Conservation (phyloP, 331 rosid species). For the Quercus tomentella region DNA sequence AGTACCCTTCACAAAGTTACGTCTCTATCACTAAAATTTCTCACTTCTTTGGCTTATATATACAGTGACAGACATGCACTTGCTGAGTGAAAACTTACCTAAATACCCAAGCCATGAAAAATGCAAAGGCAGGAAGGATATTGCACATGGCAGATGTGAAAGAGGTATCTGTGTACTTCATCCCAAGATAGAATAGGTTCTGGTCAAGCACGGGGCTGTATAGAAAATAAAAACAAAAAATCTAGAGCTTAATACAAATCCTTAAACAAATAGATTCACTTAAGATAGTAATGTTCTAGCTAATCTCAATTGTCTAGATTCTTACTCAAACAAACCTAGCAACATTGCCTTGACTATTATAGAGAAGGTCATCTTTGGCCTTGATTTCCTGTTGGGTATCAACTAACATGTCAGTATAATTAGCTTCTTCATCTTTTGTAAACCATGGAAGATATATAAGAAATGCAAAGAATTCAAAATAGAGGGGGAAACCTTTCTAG, state of each 20-base stretch:
- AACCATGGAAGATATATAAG: background rate
- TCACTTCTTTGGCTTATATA: background rate
- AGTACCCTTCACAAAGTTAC: background rate
- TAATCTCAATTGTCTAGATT: background rate
- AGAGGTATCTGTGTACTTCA: slow-evolving; percentile 14
- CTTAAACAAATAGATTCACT: background rate
- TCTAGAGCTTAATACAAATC: background rate
- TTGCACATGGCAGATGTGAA: slow-evolving; percentile 31
- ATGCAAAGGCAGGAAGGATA: slow-evolving; percentile 19
- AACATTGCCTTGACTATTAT: slow-evolving; percentile 8
- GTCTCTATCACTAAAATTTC: background rate
- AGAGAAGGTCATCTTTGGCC: slow-evolving; percentile 25
- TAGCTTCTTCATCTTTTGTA: background rate
- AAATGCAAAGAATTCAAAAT: background rate
- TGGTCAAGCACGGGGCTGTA: slow-evolving; percentile 31
- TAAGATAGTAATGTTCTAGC: background rate
- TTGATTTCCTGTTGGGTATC: slow-evolving; percentile 5
- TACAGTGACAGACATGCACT: background rate
- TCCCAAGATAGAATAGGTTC: slow-evolving; percentile 20
- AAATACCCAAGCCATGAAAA: slow-evolving; percentile 23
- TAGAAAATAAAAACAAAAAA: background rate
- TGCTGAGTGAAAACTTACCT: background rate
- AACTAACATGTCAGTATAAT: background rate
- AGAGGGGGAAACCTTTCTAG: slow-evolving; percentile 19
- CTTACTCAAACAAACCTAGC: slow-evolving; percentile 31